Evolutionary conservation across 805 yeast genomes (phyloP).

Genomic region (Candida tammaniensis): DNA sequence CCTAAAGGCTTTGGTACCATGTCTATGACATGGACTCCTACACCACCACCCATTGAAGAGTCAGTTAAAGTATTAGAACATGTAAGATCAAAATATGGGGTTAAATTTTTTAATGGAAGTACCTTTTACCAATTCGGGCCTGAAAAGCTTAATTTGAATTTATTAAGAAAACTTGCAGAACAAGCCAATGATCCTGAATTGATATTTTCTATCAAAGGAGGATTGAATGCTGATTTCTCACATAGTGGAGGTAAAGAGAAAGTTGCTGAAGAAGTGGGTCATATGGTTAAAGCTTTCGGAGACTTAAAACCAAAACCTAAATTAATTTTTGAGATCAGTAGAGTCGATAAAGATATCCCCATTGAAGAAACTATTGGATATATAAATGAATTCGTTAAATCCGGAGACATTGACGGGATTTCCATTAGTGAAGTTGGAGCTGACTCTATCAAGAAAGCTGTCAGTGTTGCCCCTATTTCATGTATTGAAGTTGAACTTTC

Average conservation of each 20-base stretch:
- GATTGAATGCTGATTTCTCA: constrained; percentile 27
- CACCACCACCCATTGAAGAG: constrained; percentile 51
- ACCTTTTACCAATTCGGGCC: constrained; percentile 67
- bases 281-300: constrained; percentile 28
- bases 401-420: constrained; percentile 65
- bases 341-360: constrained; percentile 60
- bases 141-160: constrained; percentile 42
- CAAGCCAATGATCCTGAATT: constrained; percentile 46
- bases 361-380: constrained; percentile 57
- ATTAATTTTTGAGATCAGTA: constrained; percentile 63
- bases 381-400: constrained; percentile 55
- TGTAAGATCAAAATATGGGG: constrained; percentile 45
- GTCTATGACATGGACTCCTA: constrained; percentile 72
- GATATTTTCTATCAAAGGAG: constrained; percentile 69
- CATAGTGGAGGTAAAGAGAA: constrained; percentile 24
- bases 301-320: constrained; percentile 25
- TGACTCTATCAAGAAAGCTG: constrained; percentile 58
- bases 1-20: constrained; percentile 70
- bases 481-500: constrained; percentile 81
- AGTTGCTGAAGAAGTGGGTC: constrained; percentile 43
- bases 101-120: constrained; percentile 65
- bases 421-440: constrained; percentile 75
- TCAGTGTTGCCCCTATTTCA: constrained; percentile 52
- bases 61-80: constrained; percentile 52
- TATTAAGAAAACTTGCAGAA: constrained; percentile 47